A percentile compares a stretch with the other conserved stretches of the same genome.
Evolutionary conservation across 768 basidiomycete species (phyloP).

Genomic region (Boletus subparvulus): DNA sequence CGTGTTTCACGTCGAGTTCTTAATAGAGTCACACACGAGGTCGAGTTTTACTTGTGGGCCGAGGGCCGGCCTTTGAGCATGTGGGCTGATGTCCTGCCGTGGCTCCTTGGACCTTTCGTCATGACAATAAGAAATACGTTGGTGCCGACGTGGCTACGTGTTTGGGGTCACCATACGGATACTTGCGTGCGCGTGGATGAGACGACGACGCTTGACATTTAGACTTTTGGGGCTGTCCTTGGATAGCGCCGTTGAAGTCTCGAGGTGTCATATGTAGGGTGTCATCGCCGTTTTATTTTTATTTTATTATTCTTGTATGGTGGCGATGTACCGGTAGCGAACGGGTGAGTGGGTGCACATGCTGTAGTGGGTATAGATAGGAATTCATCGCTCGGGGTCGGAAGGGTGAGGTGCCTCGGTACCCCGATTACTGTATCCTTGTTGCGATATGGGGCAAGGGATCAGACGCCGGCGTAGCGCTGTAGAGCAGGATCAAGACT

Average conservation of each 20-base stretch:
- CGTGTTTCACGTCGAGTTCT: not conserved
- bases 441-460: not conserved
- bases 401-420: not conserved
- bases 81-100: not conserved
- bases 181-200: not conserved
- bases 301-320: not conserved
- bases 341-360: conserved; percentile 26
- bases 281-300: not conserved
- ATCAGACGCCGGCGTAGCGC: conserved; percentile 1
- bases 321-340: conserved; percentile 13
- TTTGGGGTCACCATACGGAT: conserved; percentile 3
- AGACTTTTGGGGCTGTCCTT: conserved; percentile 11
- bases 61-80: too few species aligned
- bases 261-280: not conserved
- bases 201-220: conserved; percentile 1
- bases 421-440: not conserved
- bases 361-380: conserved; percentile 1
- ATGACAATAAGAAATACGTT: not conserved
- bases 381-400: not conserved
- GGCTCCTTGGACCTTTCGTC: not conserved
- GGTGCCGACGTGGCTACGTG: not conserved
- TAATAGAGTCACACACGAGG: not conserved
- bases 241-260: conserved; percentile 1
- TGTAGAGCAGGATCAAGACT: not conserved
- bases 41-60: not conserved